Conservation (phyloP, 1,284 basidiomycete species). For the Marasmius sp. region DNA sequence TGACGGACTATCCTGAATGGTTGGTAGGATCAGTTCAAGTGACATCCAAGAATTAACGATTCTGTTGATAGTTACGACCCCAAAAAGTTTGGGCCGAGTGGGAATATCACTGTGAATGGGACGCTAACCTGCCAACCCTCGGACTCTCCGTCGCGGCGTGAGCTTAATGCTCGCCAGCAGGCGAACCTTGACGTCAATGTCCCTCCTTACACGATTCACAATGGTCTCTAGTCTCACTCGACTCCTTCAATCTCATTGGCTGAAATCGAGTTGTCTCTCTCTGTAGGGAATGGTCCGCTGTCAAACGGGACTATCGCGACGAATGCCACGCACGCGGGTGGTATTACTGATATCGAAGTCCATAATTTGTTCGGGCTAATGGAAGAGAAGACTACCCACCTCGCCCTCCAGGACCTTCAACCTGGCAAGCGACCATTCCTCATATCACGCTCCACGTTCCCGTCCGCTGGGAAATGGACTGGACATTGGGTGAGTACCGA, state of each 20-base stretch:
- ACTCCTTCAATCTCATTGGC: too few species aligned
- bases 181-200: constrained; percentile 47
- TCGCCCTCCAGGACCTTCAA: constrained; percentile 48
- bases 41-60: not conserved
- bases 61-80: constrained; percentile 55
- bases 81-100: constrained; percentile 62
- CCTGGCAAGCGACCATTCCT: constrained; percentile 65
- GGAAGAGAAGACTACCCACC: constrained; percentile 61
- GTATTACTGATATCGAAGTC: constrained; percentile 56
- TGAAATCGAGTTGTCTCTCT: not conserved
- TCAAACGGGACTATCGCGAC: constrained; percentile 53
- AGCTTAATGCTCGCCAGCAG: constrained; percentile 47
- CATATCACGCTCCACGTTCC: constrained; percentile 66
- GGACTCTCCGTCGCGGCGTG: constrained; percentile 26
- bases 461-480: constrained; percentile 62
- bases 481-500: constrained; percentile 51
- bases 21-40: constrained; percentile 24
- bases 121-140: constrained; percentile 48
- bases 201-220: constrained; percentile 73
- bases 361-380: constrained; percentile 70
- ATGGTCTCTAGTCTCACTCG: constrained; percentile 38
- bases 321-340: constrained; percentile 59
- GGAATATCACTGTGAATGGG: constrained; percentile 75
- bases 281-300: constrained; percentile 44
- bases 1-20: constrained; percentile 65